phyloP scores from a whole-genome alignment of 2,329 filamentous ascomycete species.

The Didymosphaeria variabile region DNA sequence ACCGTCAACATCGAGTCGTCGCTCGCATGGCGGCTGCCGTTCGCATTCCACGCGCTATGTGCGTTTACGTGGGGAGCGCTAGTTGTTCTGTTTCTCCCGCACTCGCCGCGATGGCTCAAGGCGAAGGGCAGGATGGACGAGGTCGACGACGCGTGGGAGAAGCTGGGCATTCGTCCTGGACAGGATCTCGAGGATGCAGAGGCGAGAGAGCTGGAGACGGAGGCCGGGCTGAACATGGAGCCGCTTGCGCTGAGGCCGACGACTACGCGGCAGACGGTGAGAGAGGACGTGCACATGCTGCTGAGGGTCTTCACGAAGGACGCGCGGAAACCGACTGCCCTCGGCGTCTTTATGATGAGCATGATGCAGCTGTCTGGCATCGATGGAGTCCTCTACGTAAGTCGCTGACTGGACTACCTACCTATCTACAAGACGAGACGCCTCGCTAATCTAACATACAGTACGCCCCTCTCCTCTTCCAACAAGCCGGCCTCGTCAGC shows the following conservation, averaged over 20 bases:
- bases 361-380: constrained; percentile 70
- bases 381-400: constrained; percentile 68
- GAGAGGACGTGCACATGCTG: constrained; percentile 25
- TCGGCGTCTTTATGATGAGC: constrained; percentile 66
- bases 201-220: constrained; percentile 1
- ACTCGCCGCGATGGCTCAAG: constrained; percentile 30
- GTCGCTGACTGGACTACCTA: too few species aligned
- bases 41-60: constrained; percentile 58
- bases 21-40: constrained; percentile 66
- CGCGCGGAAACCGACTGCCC: constrained; percentile 24
- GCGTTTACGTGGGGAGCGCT: constrained; percentile 16
- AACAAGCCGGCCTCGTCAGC: constrained; percentile 64
- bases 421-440: too few species aligned
- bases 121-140: constrained; percentile 18
- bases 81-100: constrained; percentile 19
- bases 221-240: constrained; percentile 28
- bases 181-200: constrained; percentile 18
- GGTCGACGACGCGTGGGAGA: constrained; percentile 17
- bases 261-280: constrained; percentile 5
- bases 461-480: constrained; percentile 69
- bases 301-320: constrained; percentile 30
- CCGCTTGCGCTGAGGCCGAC: constrained; percentile 14
- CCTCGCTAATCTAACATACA: too few species aligned
- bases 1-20: constrained; percentile 55
- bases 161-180: constrained; percentile 12